Evolutionary conservation across 2,329 filamentous ascomycete genomes (phyloP).

Genomic region (Neoscytalidium dimidiatum): DNA sequence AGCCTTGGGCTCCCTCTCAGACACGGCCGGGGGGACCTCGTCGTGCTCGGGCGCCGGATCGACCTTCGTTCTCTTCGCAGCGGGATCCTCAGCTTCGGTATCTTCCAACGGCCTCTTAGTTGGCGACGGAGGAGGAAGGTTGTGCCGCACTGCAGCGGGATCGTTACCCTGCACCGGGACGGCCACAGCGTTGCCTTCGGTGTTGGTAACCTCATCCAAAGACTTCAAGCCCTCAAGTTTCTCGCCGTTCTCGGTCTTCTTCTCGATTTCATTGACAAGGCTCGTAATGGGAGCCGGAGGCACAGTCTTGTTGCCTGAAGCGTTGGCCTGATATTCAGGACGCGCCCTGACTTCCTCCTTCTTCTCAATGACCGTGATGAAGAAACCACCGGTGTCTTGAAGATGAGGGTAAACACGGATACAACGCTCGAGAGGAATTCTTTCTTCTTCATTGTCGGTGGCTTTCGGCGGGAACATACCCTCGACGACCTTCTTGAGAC

Average conservation of each 20-base stretch:
- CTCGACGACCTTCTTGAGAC: constrained; percentile 70
- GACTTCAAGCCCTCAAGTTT: constrained; percentile 34
- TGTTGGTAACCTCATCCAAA: constrained; percentile 22
- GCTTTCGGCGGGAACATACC: constrained; percentile 78
- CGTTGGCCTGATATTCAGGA: constrained; percentile 5
- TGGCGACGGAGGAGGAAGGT: constrained; percentile 21
- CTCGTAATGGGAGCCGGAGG: constrained; percentile 19
- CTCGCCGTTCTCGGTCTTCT: constrained; percentile 25
- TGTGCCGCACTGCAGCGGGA: constrained; percentile 27
- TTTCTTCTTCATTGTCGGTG: constrained; percentile 54
- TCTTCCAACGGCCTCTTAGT: constrained; percentile 46
- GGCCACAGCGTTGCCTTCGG: neutral
- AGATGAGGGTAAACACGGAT: constrained; percentile 93
- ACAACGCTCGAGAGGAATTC: constrained; percentile 80
- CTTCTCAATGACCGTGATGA: constrained; percentile 95
- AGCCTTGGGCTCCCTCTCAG: constrained; percentile 1
- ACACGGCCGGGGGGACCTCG: constrained; percentile 20
- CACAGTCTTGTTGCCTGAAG: constrained; percentile 3
- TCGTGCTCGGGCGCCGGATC: constrained; percentile 23
- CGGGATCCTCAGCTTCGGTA: constrained; percentile 27
- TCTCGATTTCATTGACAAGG: constrained; percentile 45
- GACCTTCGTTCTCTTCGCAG: constrained; percentile 39
- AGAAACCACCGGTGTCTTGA: constrained; percentile 96
- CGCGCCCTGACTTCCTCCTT: constrained; percentile 68
- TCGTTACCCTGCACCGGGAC: constrained; percentile 23